These are phyloP conservation scores for Simplicillium aogashimaense DNA, from an alignment of 2,329 filamentous ascomycete genomes.

Conservation along the genomic window DNA sequence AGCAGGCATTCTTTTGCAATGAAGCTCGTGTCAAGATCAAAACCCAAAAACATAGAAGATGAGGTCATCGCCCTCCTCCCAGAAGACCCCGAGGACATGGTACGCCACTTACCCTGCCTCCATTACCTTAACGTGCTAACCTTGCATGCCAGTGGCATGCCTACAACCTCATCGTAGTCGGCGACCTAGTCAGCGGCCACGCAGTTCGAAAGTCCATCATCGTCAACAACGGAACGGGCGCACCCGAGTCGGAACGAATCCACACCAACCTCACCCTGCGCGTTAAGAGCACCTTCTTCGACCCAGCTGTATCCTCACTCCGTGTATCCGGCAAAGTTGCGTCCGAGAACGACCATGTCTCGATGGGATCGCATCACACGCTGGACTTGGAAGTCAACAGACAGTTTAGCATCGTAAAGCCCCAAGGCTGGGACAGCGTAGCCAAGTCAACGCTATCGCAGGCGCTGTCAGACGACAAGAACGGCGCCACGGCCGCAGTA, in stretches of 20 bases:
- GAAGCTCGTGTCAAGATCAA: conserved; percentile 28
- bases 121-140: not conserved
- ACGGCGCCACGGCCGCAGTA: conserved; percentile 77
- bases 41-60: conserved; percentile 26
- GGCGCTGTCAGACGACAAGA: conserved; percentile 66
- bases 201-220: conserved; percentile 45
- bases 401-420: conserved; percentile 82
- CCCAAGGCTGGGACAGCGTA: conserved; percentile 79
- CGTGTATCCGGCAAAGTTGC: conserved; percentile 46
- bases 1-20: conserved; percentile 12
- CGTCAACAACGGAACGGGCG: conserved; percentile 37
- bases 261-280: conserved; percentile 47
- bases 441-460: conserved; percentile 70
- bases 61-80: conserved; percentile 31
- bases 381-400: conserved; percentile 78
- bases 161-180: conserved; percentile 47
- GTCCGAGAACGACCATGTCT: conserved; percentile 41
- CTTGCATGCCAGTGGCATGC: conserved; percentile 40
- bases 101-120: conserved; percentile 12
- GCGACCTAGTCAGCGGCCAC: conserved; percentile 44
- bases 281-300: conserved; percentile 49
- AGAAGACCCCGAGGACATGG: conserved; percentile 38
- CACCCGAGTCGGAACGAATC: conserved; percentile 38
- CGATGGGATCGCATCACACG: conserved; percentile 47
- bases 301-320: conserved; percentile 42